Evolutionary conservation across 352 stramenopile genomes (phyloP), one percentile per base, ranked within the genome.

Genomic region (Pythium graminicola): DNA sequence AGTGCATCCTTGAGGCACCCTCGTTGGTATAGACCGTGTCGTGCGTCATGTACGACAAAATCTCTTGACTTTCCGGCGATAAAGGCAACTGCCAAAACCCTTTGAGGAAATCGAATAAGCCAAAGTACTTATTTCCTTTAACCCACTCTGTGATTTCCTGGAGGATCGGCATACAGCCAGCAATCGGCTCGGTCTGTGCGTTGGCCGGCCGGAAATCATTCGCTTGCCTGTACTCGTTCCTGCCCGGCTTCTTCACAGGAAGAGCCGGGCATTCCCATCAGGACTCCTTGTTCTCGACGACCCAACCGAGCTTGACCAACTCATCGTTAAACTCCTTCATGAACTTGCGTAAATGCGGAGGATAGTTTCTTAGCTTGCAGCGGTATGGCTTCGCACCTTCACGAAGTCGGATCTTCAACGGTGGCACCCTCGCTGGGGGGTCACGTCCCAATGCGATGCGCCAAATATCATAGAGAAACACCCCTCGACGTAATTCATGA

Each of bases 1-100:
- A 19, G 44, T 53, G 11, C 27, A 57, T 14, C 59, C 59, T 63
- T 70, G 67, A 1, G 54, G 51, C n/a, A 69, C 58, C 10, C 56
- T 38, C 11, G 33, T 52, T 9, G 55, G 49, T 17, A 54, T 76
- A 33, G 60, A 72, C 1, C 65, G 38, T 6, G 23, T 70, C 42
- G 4, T n/a, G n/a, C n/a, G 62, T 65, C 62, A 70, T 65, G 40
- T 65, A 68, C 0, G 32, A 60, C 17, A 70, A 32, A 8, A 63
- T 23, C 10, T 61, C 54, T 35, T 66, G 57, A 19, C 57, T 65
- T 4, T 51, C 27, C 16, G n/a, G n/a, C n/a, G n/a, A n/a, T n/a
- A n/a, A n/a, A n/a, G n/a, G n/a, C n/a, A n/a, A n/a, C n/a, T n/a
- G n/a, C n/a, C n/a, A n/a, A n/a, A n/a, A n/a, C n/a, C 55, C 48